Evolutionary conservation across 352 stramenopile genomes (phyloP).

Genomic region (Phytopythium chamaehyphon): DNA sequence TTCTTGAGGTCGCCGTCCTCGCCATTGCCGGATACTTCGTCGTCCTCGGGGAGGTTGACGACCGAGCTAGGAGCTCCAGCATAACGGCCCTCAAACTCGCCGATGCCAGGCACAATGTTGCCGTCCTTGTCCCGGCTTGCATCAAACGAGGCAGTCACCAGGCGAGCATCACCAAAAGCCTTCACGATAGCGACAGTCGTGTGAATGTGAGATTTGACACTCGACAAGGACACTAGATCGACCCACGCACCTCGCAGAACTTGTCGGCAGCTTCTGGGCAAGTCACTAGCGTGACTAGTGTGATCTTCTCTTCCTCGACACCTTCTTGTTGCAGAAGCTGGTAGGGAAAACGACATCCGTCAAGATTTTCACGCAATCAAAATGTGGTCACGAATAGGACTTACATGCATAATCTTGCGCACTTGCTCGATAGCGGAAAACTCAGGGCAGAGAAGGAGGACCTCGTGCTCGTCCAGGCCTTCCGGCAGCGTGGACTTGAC

Average conservation of each 20-base stretch:
- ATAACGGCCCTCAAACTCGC: conserved; percentile 75
- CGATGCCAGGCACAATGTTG: conserved; percentile 68
- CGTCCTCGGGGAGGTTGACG: conserved; percentile 28
- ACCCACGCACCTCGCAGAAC: conserved; percentile 63
- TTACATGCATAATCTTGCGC: conserved; percentile 71
- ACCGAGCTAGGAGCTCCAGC: conserved; percentile 27
- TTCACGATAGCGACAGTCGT: conserved; percentile 6
- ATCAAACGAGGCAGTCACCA: conserved; percentile 81
- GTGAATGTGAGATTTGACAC: neutral
- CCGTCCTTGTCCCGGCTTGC: conserved; percentile 45
- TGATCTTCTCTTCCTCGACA: conserved; percentile 75
- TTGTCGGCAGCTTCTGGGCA: conserved; percentile 72
- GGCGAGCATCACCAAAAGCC: conserved; percentile 62
- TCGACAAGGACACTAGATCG: too few relatives aligned
- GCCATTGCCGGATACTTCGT: conserved; percentile 9
- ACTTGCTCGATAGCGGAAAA: conserved; percentile 61
- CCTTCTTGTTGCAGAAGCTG: conserved; percentile 69
- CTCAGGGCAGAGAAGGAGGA: conserved; percentile 66
- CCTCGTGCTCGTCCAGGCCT: conserved; percentile 58
- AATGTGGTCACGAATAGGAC: neutral
- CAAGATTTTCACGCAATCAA: too few relatives aligned
- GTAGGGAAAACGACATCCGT: too few relatives aligned
- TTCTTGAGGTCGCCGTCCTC: conserved; percentile 35
- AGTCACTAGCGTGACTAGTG: conserved; percentile 75
- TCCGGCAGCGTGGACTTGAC: conserved; percentile 49